These are phyloP conservation scores for Phytophthora idaei DNA, from an alignment of 352 stramenopile species.

Conservation along the genomic window DNA sequence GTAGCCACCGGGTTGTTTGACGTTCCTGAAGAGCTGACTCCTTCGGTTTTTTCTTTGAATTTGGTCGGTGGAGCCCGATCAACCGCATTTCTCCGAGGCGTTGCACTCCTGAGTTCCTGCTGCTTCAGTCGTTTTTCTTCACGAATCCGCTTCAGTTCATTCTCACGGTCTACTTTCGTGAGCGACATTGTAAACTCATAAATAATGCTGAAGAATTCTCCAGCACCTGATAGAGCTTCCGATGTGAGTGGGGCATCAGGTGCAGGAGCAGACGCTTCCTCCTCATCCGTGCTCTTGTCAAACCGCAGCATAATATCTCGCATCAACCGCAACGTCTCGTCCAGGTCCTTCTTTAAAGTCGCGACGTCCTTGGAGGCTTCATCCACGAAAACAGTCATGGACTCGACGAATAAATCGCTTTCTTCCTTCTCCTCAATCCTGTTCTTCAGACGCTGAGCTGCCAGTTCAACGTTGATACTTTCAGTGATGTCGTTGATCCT, in stretches of 20 bases:
- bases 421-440: slow-evolving; percentile 71
- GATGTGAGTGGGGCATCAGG: slow-evolving; percentile 25
- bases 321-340: slow-evolving; percentile 52
- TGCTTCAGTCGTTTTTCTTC: slow-evolving; percentile 67
- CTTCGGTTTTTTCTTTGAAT: slow-evolving; percentile 12
- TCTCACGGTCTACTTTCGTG: slow-evolving; percentile 76
- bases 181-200: slow-evolving; percentile 85
- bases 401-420: slow-evolving; percentile 64
- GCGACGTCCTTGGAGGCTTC: slow-evolving; percentile 36
- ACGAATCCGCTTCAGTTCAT: slow-evolving; percentile 71
- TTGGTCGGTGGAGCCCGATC: slow-evolving; percentile 20
- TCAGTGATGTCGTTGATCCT: slow-evolving; percentile 67
- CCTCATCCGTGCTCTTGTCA: slow-evolving; percentile 48
- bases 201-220: slow-evolving; percentile 73
- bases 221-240: slow-evolving; percentile 44
- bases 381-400: slow-evolving; percentile 71
- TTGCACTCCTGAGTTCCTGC: slow-evolving; percentile 54
- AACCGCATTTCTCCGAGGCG: slow-evolving; percentile 44
- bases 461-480: slow-evolving; percentile 65
- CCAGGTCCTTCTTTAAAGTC: slow-evolving; percentile 52
- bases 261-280: slow-evolving; percentile 21
- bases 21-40: background rate
- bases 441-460: slow-evolving; percentile 76
- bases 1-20: slow-evolving; percentile 10
- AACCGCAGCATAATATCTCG: slow-evolving; percentile 70